phyloP scores from a whole-genome alignment of 2,329 filamentous ascomycete genomes.

The Verticillium longisporum region DNA sequence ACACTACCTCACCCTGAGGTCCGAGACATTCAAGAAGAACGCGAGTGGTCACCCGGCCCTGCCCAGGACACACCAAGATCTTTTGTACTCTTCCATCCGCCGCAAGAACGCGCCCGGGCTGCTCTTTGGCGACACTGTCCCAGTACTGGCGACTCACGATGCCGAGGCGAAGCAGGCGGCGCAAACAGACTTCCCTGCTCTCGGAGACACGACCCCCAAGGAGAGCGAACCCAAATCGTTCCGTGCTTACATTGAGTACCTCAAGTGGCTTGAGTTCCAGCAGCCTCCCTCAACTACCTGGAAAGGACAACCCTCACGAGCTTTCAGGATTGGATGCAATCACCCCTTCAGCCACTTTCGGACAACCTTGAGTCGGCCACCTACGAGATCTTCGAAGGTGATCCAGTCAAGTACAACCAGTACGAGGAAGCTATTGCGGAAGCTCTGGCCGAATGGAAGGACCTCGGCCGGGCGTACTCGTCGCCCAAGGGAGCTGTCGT shows the following conservation, averaged over 20 bases:
- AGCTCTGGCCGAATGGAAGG: constrained; percentile 74
- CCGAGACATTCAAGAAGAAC: constrained; percentile 52
- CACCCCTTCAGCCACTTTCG: constrained; percentile 85
- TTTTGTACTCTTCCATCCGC: constrained; percentile 58
- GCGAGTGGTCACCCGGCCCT: constrained; percentile 56
- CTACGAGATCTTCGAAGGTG: constrained; percentile 97
- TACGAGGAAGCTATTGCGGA: constrained; percentile 81
- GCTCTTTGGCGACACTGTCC: constrained; percentile 55
- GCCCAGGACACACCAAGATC: constrained; percentile 51
- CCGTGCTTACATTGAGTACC: constrained; percentile 61
- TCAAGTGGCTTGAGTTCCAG: constrained; percentile 76
- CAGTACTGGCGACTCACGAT: constrained; percentile 20
- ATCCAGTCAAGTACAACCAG: constrained; percentile 95
- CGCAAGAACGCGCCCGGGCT: constrained; percentile 58
- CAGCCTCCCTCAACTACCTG: constrained; percentile 54
- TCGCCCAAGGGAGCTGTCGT: constrained; percentile 66
- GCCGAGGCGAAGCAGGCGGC: constrained; percentile 17
- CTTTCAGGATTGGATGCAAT: constrained; percentile 92
- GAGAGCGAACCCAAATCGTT: constrained; percentile 22
- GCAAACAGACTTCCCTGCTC: constrained; percentile 58
- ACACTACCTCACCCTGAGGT: constrained; percentile 50
- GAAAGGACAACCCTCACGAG: constrained; percentile 46
- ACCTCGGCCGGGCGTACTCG: constrained; percentile 66
- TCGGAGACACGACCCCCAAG: constrained; percentile 58
- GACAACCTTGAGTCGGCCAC: constrained; percentile 97